Evolutionary conservation across 495 filamentous ascomycete genomes (phyloP), one percentile per base, ranked within the genome.

Genomic region (Astrothelium subdiscretum): DNA sequence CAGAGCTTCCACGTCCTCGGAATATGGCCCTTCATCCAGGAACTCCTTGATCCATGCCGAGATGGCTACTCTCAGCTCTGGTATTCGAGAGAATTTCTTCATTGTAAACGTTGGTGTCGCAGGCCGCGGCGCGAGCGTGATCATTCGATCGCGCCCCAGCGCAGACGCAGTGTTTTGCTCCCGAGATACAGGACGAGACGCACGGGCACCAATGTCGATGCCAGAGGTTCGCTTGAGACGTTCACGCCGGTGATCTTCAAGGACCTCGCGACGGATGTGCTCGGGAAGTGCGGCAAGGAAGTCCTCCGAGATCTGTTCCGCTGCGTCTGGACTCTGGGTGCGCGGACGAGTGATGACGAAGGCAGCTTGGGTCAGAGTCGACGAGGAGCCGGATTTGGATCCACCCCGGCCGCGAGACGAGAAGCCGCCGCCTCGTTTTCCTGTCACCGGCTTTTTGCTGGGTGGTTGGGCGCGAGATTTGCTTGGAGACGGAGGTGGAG

Each of bases 251-350:
- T 89, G 84, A 67, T 96, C 85, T 5, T 80, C 84, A 10, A 95
- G 71, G 15, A 96, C 79, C 75, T 96, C 91, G 24, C 72, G 73
- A 35, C 89, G 84, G 57, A 96, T 81, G 59, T 95, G 88, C 60
- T 88, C 85, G 0, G 91, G 91, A 0, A 96, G 76, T 24, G 90
- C 90, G 13, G 86, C 83, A 32, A 96, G 83, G 73, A 94, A 91
- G 5, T 83, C 84, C 0, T 79, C 75, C 57, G 90, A 88, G 6
- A 89, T 71, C 8, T 81, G 80, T 8, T 72, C 71, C 5, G 57
- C 43, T 32, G 71, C 59, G 1, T 62, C 65, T 29, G 72, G 67
- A 1, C 54, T 48, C 11, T 68, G 68, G 40, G 67, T 67, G 8
- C 51, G 42, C 22, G 38, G 44, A 26, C 43, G 58, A 3, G 72